Base-by-base conservation (phyloP, 345 rosid species). In the Brassica rapa region DNA sequence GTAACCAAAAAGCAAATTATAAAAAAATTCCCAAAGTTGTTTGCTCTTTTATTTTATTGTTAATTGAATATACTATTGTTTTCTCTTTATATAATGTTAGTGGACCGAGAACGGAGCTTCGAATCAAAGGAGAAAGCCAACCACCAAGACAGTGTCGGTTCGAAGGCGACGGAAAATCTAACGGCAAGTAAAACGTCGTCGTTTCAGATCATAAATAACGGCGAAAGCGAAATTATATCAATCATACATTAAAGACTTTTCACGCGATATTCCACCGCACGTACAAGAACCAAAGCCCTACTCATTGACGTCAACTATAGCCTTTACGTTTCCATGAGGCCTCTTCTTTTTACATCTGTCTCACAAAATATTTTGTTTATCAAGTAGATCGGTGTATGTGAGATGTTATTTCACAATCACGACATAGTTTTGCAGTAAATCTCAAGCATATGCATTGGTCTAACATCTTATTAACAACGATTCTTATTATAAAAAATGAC, bases 141-240 rank as follows among this genome's bases (percentile, higher is more conserved):
- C 82, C 15, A 79, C 79, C 70, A 73, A 37, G 72, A 62, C 30
- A 62, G 60, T 79, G 82, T 79, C 82, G 78, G 82, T 73, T 73
- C 62, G 90, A 86, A 6, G 81, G 74, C 19, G 88, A 89, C 84
- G 62, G 43, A 24, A 68, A 80, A 89, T 71, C 88, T 75, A 65
- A 82, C 84, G 84, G 86, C 80, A 27, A 86, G 76, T 61, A 21
- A 79, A 49, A 77, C 80, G 86, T 88, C 85, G 68, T 77, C 80
- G 81, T 72, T 56, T 69, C 11, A 9, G n/a, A 27, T 65, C 23
- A 25, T 46, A 4, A 41, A 8, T 9, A 29, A 60, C 53, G 55
- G 15, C 62, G 77, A 79, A 72, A 72, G 23, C 73, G 56, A 65
- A 5, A 8, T 78, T 37, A 15, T 25, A 65, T 29, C 81, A 71